Percentiles rank a stretch among this genome's conserved stretches.
Conservation (phyloP, 2,329 filamentous ascomycete species). For the Colletotrichum abscissum region DNA sequence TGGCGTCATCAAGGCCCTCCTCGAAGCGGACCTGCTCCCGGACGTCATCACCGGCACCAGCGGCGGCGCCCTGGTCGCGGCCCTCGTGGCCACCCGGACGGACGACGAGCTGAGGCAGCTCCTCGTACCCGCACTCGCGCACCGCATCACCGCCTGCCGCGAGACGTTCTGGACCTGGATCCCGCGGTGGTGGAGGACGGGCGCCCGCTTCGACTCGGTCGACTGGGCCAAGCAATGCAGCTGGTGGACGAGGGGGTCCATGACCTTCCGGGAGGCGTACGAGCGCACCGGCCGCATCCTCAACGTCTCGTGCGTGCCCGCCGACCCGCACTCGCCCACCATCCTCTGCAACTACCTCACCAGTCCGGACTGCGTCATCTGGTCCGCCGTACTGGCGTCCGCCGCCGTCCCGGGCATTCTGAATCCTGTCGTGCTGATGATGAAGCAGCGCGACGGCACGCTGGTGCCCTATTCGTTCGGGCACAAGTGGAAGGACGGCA, state of each 20-base stretch:
- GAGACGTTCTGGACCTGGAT: constrained; percentile 83
- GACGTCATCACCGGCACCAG: constrained; percentile 97
- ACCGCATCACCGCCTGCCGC: constrained; percentile 85
- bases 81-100: constrained; percentile 87
- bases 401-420: constrained; percentile 96
- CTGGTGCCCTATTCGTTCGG: constrained; percentile 94
- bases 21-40: constrained; percentile 87
- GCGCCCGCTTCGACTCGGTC: constrained; percentile 91
- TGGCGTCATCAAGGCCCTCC: constrained; percentile 87
- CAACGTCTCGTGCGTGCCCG: constrained; percentile 95
- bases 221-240: constrained; percentile 88
- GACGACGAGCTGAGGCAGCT: constrained; percentile 89
- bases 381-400: constrained; percentile 95
- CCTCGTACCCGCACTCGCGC: constrained; percentile 86
- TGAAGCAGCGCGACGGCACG: constrained; percentile 82
- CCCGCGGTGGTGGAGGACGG: constrained; percentile 89
- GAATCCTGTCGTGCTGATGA: constrained; percentile 93
- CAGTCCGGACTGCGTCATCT: constrained; percentile 95
- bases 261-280: constrained; percentile 96
- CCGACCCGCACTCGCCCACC: constrained; percentile 90
- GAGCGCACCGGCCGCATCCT: constrained; percentile 92
- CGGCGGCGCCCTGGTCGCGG: constrained; percentile 90
- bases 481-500: constrained; percentile 99
- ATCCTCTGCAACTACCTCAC: constrained; percentile 97
- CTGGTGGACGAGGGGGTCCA: constrained; percentile 92